Evolutionary conservation across 441 rosid genomes (phyloP), one percentile per base, ranked within the genome.

Genomic region (Gossypium trilobum): DNA sequence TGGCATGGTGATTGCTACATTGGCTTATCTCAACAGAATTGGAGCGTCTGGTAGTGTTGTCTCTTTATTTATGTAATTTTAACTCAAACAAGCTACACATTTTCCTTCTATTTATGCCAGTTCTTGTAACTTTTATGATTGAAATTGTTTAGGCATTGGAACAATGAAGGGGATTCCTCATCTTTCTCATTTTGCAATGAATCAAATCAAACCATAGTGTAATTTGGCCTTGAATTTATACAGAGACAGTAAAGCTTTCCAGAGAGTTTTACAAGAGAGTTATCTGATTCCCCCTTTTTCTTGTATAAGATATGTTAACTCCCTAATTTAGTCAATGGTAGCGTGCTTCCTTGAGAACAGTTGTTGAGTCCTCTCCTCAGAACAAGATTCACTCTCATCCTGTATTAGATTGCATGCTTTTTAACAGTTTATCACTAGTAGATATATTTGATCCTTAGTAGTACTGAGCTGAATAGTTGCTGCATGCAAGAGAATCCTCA

Each of bases 1-100:
- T 61, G 99, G 99, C 78, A 95, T 95, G 99, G 99, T 95, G 78
- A 91, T 95, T 81, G 97, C 98, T 2, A 95, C 96, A 56, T 82
- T 95, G 82, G 84, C 90, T 78, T 93, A 92, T 84, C 90, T 92
- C 83, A 90, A 93, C 77, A 87, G 91, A 33, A 91, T 88, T 13
- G 98, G 96, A 77, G 90, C 95, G 74, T 90, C 91, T 77, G 99
- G 99, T 91, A 91, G 68, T 27, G 44, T 2, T 67, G 55, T 22
- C 65, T 62, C 72, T 14, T 78, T 60, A 67, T 51, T 14, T 14
- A 6, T 79, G 78, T 78, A 39, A 48, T 48, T 64, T 22, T 52
- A 39, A 13, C 16, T 16, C 57, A 36, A 65, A 44, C 52, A 61
- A 4, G 20, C 46, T 9, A n/a, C 63, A 5, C 39, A 19, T 13